A percentile compares a stretch with the other conserved stretches of the same genome.
Evolutionary conservation across 441 rosid species (phyloP).

Genomic region (Bocquillonia castaneifolia): DNA sequence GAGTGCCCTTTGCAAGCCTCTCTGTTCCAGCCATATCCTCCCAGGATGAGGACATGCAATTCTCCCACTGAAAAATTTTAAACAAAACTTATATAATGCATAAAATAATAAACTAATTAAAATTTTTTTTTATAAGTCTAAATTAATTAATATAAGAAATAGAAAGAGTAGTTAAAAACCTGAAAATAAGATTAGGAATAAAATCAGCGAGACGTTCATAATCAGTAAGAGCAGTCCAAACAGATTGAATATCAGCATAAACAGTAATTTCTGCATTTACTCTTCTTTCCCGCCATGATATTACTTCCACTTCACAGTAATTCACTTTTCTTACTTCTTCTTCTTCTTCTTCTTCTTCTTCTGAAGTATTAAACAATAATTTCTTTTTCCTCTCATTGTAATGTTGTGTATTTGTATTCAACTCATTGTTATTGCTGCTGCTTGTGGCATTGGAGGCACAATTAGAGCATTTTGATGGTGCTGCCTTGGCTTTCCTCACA

Average conservation of each 20-base stretch:
- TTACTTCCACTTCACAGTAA: conserved; percentile 73
- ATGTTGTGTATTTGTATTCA: no score
- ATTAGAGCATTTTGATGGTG: not conserved
- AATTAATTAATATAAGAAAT: not conserved
- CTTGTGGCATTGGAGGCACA: not conserved
- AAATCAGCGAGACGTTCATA: conserved; percentile 93
- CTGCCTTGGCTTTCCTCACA: not conserved
- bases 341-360: conserved; percentile 27
- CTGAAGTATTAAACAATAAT: not conserved
- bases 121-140: not conserved
- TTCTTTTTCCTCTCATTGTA: not conserved
- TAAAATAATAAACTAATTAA: not conserved
- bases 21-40: conserved; percentile 93
- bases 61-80: conserved; percentile 48
- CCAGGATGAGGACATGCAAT: conserved; percentile 96
- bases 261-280: conserved; percentile 63
- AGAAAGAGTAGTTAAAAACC: conserved; percentile 31
- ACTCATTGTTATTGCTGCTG: not conserved
- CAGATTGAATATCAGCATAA: conserved; percentile 55
- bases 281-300: conserved; percentile 90
- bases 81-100: not conserved
- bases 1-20: conserved; percentile 85
- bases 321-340: conserved; percentile 47
- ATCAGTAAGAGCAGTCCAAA: conserved; percentile 89
- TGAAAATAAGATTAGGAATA: conserved; percentile 81